Base-by-base conservation (phyloP, 768 basidiomycete genomes). In the Boletus barrowsii region DNA sequence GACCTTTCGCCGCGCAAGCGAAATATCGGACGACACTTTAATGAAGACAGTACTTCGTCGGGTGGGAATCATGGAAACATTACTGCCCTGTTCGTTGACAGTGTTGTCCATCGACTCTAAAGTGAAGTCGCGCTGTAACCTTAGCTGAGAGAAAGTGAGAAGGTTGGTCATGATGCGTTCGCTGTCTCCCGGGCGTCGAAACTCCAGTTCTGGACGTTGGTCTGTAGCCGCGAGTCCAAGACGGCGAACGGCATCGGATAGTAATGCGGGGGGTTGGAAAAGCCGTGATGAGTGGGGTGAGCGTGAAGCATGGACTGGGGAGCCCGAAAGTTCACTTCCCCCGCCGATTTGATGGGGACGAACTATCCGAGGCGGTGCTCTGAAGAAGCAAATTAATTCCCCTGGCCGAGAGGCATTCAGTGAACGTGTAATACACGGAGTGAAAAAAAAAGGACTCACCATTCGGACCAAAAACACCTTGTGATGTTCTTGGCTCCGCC, bases 381-480 rank as follows among this genome's bases (percentile, higher is more conserved):
- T 81, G 73, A 90, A 94, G 73, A 96, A 94, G 65, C 86, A 91
- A 0, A 95, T 82, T 1, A 96, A 74, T 73, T 93, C 86, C 46
- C 92, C 93, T 95, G 58, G 44, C 11, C 36, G 20, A 56, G 29
- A 44, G 40, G n/a, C 42, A 15, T 32, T 24, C 11, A 26, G 18
- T 58, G 44, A 57, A 45, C 10, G 49, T n/a, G 17, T 51, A n/a
- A 42, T 49, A 53, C 15, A 41, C 17, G 3, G 4, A 24, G 32
- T 33, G 17, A 35, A 51, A 30, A 24, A 9, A 4, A 24, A 39
- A 26, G 8, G 4, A 65, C 76, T 43, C 54, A 92, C 93, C 94
- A 65, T 92, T 91, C 0, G 90, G 89, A 1, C 93, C 90, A 74
- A 95, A 96, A 0, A 86, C 81, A 3, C 90, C 93, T 63, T 94